Evolutionary conservation across 2,329 filamentous ascomycete species (phyloP).

Genomic region (Diplocarpon mali): DNA sequence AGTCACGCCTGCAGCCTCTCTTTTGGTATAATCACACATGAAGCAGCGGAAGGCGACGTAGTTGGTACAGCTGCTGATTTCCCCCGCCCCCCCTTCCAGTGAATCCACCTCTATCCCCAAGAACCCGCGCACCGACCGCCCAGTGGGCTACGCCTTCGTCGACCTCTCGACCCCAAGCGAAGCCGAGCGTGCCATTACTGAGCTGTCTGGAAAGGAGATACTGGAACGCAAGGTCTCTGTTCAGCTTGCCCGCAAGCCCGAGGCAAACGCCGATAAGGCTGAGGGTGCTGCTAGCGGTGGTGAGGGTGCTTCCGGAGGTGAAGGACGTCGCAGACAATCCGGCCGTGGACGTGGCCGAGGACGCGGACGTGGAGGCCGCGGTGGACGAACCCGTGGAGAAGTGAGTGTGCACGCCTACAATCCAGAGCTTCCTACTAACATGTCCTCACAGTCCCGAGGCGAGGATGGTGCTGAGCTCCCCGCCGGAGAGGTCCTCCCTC

Average conservation of each 20-base stretch:
- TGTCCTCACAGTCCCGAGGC: slow-evolving; percentile 17
- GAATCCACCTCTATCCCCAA: slow-evolving; percentile 98
- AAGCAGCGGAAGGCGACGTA: not conserved
- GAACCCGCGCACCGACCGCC: slow-evolving; percentile 97
- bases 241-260: slow-evolving; percentile 95
- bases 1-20: not conserved
- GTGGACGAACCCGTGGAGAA: slow-evolving; percentile 49
- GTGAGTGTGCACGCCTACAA: slow-evolving; percentile 37
- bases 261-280: slow-evolving; percentile 66
- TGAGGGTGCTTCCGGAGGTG: slow-evolving; percentile 56
- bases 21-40: not conserved
- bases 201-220: slow-evolving; percentile 95
- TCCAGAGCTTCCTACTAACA: slow-evolving; percentile 11
- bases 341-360: slow-evolving; percentile 57
- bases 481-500: slow-evolving; percentile 42
- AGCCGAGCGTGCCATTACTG: slow-evolving; percentile 87
- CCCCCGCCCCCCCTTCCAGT: slow-evolving; percentile 37
- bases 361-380: slow-evolving; percentile 56
- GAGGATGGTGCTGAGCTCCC: slow-evolving; percentile 35
- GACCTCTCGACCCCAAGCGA: slow-evolving; percentile 90
- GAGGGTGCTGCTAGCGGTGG: slow-evolving; percentile 60
- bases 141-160: slow-evolving; percentile 97
- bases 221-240: slow-evolving; percentile 98
- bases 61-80: slow-evolving; percentile 27
- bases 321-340: slow-evolving; percentile 51